Base-by-base conservation (phyloP, 306 rosid genomes). In the Pueraria montana region DNA sequence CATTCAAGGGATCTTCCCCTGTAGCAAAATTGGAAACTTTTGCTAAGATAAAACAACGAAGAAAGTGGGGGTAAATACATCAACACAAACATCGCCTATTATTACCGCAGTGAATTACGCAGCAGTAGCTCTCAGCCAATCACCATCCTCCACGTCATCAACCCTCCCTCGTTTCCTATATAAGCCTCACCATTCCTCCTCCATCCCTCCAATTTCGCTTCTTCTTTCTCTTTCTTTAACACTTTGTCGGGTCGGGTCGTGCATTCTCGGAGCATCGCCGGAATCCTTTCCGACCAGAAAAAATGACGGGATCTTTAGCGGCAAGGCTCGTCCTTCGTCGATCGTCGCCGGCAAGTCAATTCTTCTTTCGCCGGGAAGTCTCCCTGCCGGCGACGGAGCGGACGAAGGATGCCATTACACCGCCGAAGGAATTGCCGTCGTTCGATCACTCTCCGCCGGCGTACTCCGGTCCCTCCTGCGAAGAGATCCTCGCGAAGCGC, bases 401-500 rank as follows among this genome's bases (percentile, higher is more conserved):
- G 14, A 53, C 79, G 2, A 71, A 78, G 49, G 79, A 85, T 0
- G 4, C 27, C 45, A 76, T 26, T 61, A 66, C 43, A 10, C 88
- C 91, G 0, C 0, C 46, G n/a, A 32, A 17, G 3, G 85, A 85
- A 32, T 75, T 96, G 24, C 99, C 98, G 48, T 80, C 89, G 40
- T 94, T 92, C 83, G 91, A 91, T 80, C 89, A 91, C 86, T 26
- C 87, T 58, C 99, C 99, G 20, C 84, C 88, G 26, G 86, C 93
- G 11, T 96, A 96, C 85, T 36, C 84, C 27, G 98, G 99, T 36
- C 97, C 98, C 20, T 21, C 91, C 45, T 86, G 82, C 13, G 87
- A 83, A 2, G 91, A 96, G 84, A 90, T 96, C 80, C 16, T 94
- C 14, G 92, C 95, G 13, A 94, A 94, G 86, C 96, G 99, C 26